Conservation (phyloP, 176 grass and related monocot genomes). For the Oropetium thomaeum region DNA sequence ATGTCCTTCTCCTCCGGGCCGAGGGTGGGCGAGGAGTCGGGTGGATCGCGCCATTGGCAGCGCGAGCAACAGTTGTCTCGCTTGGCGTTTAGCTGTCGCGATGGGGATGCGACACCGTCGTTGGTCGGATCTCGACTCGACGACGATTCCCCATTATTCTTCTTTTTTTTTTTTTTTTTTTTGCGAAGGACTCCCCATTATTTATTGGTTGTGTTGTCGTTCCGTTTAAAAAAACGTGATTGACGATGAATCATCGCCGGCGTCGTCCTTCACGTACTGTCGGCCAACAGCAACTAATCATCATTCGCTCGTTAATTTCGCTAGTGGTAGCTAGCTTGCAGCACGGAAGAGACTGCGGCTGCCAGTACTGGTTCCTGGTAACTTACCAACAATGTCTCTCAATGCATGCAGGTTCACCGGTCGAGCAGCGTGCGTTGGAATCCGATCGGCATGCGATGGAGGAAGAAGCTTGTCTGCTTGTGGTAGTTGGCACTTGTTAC, state of each 20-base stretch:
- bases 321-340: too few relatives aligned
- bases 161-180: too few relatives aligned
- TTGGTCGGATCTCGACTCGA: background rate
- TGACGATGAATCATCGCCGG: background rate
- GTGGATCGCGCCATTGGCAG: slow-evolving; percentile 3
- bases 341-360: background rate
- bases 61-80: background rate
- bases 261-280: background rate
- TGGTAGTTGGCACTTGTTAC: too few relatives aligned
- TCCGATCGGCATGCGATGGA: too few relatives aligned
- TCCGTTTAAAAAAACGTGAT: background rate
- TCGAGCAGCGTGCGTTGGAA: too few relatives aligned
- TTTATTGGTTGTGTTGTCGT: background rate
- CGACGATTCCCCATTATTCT: too few relatives aligned
- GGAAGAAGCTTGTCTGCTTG: too few relatives aligned
- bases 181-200: too few relatives aligned
- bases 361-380: background rate
- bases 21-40: too few relatives aligned
- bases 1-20: too few relatives aligned
- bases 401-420: too few relatives aligned
- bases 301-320: too few relatives aligned
- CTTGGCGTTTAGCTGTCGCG: slow-evolving; percentile 41
- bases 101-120: slow-evolving; percentile 3
- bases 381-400: background rate
- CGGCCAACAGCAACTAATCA: background rate